Evolutionary conservation across 176 grass and related monocot genomes (phyloP), one percentile per base, ranked within the genome.

Genomic region (Eragrostis nindensis): DNA sequence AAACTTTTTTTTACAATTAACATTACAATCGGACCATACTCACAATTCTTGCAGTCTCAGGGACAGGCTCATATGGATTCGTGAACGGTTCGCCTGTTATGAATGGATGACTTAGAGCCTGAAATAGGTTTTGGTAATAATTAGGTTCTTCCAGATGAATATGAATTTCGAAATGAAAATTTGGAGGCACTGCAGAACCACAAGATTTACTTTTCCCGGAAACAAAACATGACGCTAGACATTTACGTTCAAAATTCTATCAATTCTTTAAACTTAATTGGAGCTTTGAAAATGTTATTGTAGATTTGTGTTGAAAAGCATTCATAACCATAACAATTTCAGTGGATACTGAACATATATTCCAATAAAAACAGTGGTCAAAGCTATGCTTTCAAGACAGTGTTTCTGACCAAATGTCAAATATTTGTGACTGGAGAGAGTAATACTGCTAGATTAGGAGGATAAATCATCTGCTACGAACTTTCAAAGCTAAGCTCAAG

Each of bases 11-110:
- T 74, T 45, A 16, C 4, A 36, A 69, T 22, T 69, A 75, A 64
- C 8, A 84, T 32, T 2, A 62, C 67, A 57, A n/a, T 52, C 64
- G 64, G 44, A 75, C 56, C 36, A 65, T 64, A 96, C 97, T 95
- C 86, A 99, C 97, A 86, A 99, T 99, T 93, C 87, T 88, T 70
- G 97, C 91, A 86, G 93, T 91, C 76, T 99, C 97, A 21, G 84
- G 87, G 43, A 60, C 64, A 53, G 97, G 97, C 60, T 85, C 68
- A 75, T 93, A 96, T 39, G 90, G 87, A 86, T 82, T 60, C 12
- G 38, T 93, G 44, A 96, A 95, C 15, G 86, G 74, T 76, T 96
- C 85, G 1, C 93, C 97, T 79, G 91, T 99, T 74, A 96, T 84
- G 78, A 99, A 99, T 63, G 97, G 97, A 91, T 99, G 97, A 70